Base-by-base conservation (phyloP, 2,329 filamentous ascomycete genomes). In the Aspergillus neotritici region DNA sequence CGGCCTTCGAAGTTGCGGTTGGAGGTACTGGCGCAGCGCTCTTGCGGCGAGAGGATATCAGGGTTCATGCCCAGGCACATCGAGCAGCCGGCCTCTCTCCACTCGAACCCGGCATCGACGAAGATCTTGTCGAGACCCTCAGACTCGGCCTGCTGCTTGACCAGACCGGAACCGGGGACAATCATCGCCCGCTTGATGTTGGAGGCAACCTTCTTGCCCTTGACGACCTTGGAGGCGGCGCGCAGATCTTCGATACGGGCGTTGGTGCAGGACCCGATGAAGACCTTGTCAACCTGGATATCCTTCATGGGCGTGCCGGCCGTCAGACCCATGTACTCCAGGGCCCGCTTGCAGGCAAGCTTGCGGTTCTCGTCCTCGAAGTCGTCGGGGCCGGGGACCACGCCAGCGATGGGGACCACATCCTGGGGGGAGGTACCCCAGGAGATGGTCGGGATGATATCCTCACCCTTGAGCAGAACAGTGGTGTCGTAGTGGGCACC, bases 51-150 rank as follows among this genome's bases (percentile, higher is more conserved):
- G 36, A 97, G 79, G 51, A 98, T 97, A 66, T 98, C 93, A 0
- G 93, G 91, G 75, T 98, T 98, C 91, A 98, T 98, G 65, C 93
- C 93, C 43, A 98, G 78, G 65, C 93, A 97, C 93, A 98, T 98
- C 50, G 87, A 94, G 79, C 93, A 98, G 38, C 93, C 93, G 54
- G 93, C 93, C 73, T 98, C 93, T 64, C 93, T 82, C 91, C 91
- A 97, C 67, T 97, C 91, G 55, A 97, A 97, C 6, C 93, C 93
- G 37, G 93, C 90, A 49, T 94, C 87, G 7, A 73, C 62, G 69
- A 98, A 97, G 62, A 96, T 86, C 74, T 89, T 87, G 70, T 97
- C 87, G 4, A 98, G 81, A 41, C 91, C 91, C 69, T 97, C 93
- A 2, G 79, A 74, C 70, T 98, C 91, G 5, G 93, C 93, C 67